Base-by-base conservation (phyloP, 2,329 filamentous ascomycete species). In the Alternaria arborescens region DNA sequence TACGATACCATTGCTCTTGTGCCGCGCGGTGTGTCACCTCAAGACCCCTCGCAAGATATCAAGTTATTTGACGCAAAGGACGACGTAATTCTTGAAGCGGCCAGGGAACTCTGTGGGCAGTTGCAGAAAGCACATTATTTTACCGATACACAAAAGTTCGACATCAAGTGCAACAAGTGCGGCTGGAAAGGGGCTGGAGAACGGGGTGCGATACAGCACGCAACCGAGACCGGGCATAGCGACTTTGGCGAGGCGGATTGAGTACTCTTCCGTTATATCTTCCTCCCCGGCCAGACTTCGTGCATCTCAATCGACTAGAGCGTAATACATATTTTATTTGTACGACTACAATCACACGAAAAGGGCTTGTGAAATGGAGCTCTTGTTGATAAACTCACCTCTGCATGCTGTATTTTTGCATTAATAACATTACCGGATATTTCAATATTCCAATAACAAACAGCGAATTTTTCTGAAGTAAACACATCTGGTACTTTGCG, bases 1-100 rank as follows among this genome's bases (percentile, higher is more conserved):
- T 97, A 97, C 79, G 94, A 97, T 78, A 90, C 92, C 7, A 89
- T 97, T 61, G 93, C 91, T 1, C 87, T 97, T 66, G 89, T 88
- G 5, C 77, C 77, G 0, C 18, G 87, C 86, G 40, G 88, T 83
- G 22, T 85, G 84, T 64, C 84, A 79, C 66, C 87, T 47, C 81
- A 87, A 11, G 87, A 89, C 8, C 87, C 92, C 0, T 91, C 95
- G 26, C 87, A 89, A 65, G 94, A 98, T 74, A 86, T 89, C n/a
- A 90, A 90, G 68, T 86, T 96, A 1, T 88, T 97, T 55, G 84
- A 88, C 58, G 78, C 85, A 1, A 77, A 78, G 3, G 86, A 89
- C 63, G 81, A 84, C 5, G 78, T 84, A 6, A 81, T 88, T 3
- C 66, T 89, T 32, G 81, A 85, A 16, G 89, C 86, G 60, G 89